Evolutionary conservation across 2,329 filamentous ascomycete genomes (phyloP), one percentile per base, ranked within the genome.

Genomic region (Grosmannia serpens): DNA sequence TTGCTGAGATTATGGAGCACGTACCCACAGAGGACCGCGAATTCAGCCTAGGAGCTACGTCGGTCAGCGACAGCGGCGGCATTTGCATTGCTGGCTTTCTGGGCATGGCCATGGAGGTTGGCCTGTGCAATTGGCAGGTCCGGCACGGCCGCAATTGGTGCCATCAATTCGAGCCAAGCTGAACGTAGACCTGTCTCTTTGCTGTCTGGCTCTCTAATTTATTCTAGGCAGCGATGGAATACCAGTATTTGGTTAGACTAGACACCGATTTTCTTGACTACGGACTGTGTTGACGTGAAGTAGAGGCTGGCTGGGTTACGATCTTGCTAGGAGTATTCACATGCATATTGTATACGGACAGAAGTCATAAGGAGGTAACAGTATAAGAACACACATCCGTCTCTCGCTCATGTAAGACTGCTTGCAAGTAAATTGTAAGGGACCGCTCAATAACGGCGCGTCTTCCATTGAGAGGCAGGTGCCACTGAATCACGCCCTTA

Each of bases 1-100:
- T 97, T 71, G 90, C 91, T 0, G 89, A 95, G 69, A 96, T 99
- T 62, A 87, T 90, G 69, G 90, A 96, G 66, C 84, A 85, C 8
- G 85, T 96, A 1, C 83, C 85, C 0, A 75, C 79, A 5, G 81
- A 84, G 35, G 91, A 96, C 57, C 81, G 92, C 7, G 94, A 99
- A 72, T 97, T 97, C 68, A 95, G 89, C 60, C 74, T 99, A 1
- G 85, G 89, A 0, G 92, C 91, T 0, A 94, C 91, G 3, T 95
- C 87, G 29, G 92, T 96, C 47, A 95, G 90, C 68, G 94, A 97
- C 70, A 94, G 89, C 47, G 91, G 77, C 0, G 92, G 94, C 0
- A 95, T 97, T 38, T 96, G 89, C 67, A 79, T 95, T 15, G 92
- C 92, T 0, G 89, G 90, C 0, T 84, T 97, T 54, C 66, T 96